These are phyloP conservation scores for Quercus suber DNA, from an alignment of 306 rosid genomes.

Conservation along the genomic window DNA sequence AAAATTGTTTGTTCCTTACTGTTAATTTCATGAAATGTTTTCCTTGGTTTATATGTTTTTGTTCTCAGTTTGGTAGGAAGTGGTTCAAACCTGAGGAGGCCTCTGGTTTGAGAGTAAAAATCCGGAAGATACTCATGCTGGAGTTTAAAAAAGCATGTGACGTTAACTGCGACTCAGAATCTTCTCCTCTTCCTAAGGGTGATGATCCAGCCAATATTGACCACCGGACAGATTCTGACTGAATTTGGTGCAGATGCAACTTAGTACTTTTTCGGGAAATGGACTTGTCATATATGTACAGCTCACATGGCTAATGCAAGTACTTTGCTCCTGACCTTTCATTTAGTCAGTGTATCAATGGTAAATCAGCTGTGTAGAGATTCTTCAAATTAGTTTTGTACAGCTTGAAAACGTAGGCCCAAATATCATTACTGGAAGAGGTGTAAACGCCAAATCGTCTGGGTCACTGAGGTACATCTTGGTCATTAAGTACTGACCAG, in stretches of 20 bases:
- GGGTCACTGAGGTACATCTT: background rate
- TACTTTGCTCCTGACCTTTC: background rate
- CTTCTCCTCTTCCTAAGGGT: conserved; percentile 23
- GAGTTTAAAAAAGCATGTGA: conserved; percentile 45
- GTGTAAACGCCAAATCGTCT: background rate
- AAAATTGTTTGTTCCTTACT: background rate
- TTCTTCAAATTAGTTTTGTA: background rate
- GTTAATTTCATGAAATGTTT: background rate
- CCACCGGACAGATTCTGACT: conserved; percentile 2
- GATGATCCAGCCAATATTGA: conserved; percentile 6
- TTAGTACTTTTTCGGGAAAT: background rate
- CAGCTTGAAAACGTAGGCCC: conserved; percentile 1
- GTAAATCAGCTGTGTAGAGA: conserved; percentile 15
- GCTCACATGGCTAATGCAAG: conserved; percentile 7
- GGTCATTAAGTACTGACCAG: background rate
- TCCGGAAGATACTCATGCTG: conserved; percentile 47
- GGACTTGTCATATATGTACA: conserved; percentile 24
- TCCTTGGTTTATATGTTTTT: conserved; percentile 11
- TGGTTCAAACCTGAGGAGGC: conserved; percentile 95
- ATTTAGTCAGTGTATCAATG: background rate
- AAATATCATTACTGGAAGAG: conserved; percentile 5
- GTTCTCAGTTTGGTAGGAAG: conserved; percentile 67
- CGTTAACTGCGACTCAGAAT: conserved; percentile 7
- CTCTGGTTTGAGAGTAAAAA: conserved; percentile 72
- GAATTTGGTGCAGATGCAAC: conserved; percentile 15